These are phyloP conservation scores for Epithemia pelagica DNA, from an alignment of 108 stramenopile species.

Conservation along the genomic window DNA sequence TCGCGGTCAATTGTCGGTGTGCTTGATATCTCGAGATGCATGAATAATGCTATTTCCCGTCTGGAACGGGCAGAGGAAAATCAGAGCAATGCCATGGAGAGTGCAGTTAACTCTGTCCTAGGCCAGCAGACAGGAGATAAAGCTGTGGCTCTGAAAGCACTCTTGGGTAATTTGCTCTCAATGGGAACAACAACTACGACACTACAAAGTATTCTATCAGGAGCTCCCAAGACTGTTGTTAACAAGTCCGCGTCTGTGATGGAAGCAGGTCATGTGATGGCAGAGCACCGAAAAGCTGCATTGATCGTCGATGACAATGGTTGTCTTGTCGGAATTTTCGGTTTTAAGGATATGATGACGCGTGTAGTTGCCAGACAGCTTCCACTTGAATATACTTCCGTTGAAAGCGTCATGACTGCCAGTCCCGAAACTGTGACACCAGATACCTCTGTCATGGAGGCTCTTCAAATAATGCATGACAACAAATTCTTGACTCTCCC, in stretches of 20 bases:
- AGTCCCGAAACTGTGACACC: conserved; percentile 86
- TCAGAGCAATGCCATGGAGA: conserved; percentile 47
- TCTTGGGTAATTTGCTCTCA: conserved; percentile 58
- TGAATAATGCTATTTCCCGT: conserved; percentile 87
- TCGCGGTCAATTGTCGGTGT: conserved; percentile 81
- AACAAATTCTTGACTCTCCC: conserved; percentile 91
- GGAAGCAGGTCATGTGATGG: conserved; percentile 74
- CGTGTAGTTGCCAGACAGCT: conserved; percentile 82
- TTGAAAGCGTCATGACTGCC: conserved; percentile 83
- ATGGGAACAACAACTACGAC: conserved; percentile 41
- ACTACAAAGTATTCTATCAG: conserved; percentile 49
- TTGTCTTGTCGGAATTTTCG: conserved; percentile 80
- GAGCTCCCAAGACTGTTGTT: conserved; percentile 51
- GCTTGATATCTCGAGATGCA: conserved; percentile 90
- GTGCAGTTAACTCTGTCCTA: conserved; percentile 55
- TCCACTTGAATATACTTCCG: conserved; percentile 59
- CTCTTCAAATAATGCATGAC: conserved; percentile 89
- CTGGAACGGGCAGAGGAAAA: conserved; percentile 75
- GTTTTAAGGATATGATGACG: conserved; percentile 92
- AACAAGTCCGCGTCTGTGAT: conserved; percentile 48
- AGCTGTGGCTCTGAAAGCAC: conserved; percentile 55
- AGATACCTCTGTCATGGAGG: conserved; percentile 83
- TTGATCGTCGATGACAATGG: conserved; percentile 75
- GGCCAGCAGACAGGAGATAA: conserved; percentile 51
- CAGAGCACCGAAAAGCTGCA: conserved; percentile 78